phyloP scores from a whole-genome alignment of 768 basidiomycete species.

The Serendipita indica region DNA sequence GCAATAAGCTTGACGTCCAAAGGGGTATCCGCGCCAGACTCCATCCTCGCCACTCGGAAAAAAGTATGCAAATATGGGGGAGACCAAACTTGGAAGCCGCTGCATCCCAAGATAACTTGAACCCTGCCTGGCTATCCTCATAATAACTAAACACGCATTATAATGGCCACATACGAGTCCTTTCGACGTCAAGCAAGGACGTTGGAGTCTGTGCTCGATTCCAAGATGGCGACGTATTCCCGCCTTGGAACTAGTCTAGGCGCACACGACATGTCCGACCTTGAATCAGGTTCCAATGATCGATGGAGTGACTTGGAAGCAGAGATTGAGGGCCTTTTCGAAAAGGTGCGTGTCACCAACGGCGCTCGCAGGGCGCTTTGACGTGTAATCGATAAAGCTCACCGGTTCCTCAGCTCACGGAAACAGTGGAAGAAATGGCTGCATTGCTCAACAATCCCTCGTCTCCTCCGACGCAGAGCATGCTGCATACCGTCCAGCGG shows the following conservation, averaged over 20 bases:
- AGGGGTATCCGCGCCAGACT: too few relatives aligned
- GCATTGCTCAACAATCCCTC: conserved; percentile 52
- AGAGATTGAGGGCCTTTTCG: conserved; percentile 73
- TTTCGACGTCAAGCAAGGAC: conserved; percentile 86
- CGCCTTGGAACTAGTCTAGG: conserved; percentile 60
- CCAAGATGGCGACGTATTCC: conserved; percentile 81
- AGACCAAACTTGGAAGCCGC: too few relatives aligned
- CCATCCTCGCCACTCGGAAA: too few relatives aligned
- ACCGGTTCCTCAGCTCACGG: conserved; percentile 45
- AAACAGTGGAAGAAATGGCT: conserved; percentile 71
- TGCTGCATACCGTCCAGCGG: conserved; percentile 77
- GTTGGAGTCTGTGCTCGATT: conserved; percentile 81
- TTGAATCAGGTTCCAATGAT: conserved; percentile 53
- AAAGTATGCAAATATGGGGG: too few relatives aligned
- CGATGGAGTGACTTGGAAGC: conserved; percentile 71
- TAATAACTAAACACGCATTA: too few relatives aligned
- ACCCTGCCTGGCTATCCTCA: too few relatives aligned
- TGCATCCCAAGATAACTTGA: too few relatives aligned
- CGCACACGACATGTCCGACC: conserved; percentile 33
- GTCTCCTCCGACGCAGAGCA: conserved; percentile 58
- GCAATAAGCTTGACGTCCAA: not conserved
- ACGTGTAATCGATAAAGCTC: conserved; percentile 11
- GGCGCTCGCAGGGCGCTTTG: not conserved
- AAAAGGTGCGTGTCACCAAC: conserved; percentile 43
- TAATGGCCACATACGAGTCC: conserved; percentile 72